These are phyloP conservation scores for Rhododendron molle DNA, from an alignment of 148 eudicot genomes.

Conservation along the genomic window DNA sequence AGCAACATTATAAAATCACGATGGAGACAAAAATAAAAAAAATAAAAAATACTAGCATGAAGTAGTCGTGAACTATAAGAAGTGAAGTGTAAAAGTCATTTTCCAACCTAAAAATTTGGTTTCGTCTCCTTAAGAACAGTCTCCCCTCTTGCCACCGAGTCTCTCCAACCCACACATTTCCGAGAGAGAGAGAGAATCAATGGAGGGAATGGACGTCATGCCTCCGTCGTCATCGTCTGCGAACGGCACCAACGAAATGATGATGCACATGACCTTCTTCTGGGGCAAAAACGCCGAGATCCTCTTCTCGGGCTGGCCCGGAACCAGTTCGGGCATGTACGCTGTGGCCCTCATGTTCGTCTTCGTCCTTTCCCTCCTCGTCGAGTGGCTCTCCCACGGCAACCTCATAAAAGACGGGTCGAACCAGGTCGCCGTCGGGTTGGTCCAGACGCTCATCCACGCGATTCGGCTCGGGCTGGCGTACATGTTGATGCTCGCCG, in stretches of 20 bases:
- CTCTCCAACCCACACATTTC: not conserved
- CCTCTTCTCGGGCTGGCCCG: constrained; percentile 69
- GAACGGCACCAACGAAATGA: constrained; percentile 26
- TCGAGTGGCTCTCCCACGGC: constrained; percentile 60
- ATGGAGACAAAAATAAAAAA: too few species aligned
- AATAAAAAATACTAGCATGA: too few species aligned
- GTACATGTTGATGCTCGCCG: constrained; percentile 46
- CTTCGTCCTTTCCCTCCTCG: constrained; percentile 39
- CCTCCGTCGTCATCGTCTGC: not conserved
- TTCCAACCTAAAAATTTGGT: too few species aligned
- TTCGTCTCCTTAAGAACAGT: not conserved
- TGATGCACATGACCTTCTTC: constrained; percentile 89
- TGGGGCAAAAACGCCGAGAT: constrained; percentile 59
- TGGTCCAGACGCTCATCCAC: constrained; percentile 34
- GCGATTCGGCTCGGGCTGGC: constrained; percentile 44
- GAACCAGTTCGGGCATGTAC: constrained; percentile 41
- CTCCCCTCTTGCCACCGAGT: too few species aligned
- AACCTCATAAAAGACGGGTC: constrained; percentile 20
- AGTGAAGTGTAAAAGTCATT: too few species aligned
- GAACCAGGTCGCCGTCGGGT: constrained; percentile 22
- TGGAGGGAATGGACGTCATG: constrained; percentile 17
- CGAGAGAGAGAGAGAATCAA: constrained; percentile 11
- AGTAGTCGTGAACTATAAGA: too few species aligned
- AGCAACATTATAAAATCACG: too few species aligned
- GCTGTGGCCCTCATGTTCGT: constrained; percentile 36